phyloP scores from a whole-genome alignment of 2,329 filamentous ascomycete genomes.

The Hymenoscyphus linearis region DNA sequence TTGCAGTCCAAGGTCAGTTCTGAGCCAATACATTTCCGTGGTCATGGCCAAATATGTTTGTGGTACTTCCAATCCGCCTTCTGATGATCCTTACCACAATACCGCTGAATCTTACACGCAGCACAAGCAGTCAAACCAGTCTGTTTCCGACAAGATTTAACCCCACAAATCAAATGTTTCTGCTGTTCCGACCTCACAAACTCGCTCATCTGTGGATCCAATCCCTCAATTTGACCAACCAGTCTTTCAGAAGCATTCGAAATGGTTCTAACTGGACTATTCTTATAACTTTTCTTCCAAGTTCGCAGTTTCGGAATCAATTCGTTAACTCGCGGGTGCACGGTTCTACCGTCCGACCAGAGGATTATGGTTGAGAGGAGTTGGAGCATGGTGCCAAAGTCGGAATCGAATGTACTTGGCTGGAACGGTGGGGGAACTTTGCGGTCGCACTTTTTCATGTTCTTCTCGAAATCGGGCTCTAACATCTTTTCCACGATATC shows the following conservation, averaged over 20 bases:
- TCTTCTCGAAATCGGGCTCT: constrained; percentile 11
- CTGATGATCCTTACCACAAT: constrained; percentile 28
- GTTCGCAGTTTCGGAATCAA: constrained; percentile 18
- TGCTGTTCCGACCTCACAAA: constrained; percentile 17
- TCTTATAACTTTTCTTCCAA: constrained; percentile 19
- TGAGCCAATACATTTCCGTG: too few relatives aligned
- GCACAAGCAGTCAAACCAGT: constrained; percentile 22
- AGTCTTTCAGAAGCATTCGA: constrained; percentile 18
- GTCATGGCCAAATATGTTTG: constrained; percentile 22
- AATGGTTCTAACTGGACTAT: constrained; percentile 17
- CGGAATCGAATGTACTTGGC: constrained; percentile 19
- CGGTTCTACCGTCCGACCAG: constrained; percentile 12
- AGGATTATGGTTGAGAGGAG: constrained; percentile 26
- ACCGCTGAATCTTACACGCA: constrained; percentile 23
- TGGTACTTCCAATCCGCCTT: constrained; percentile 31
- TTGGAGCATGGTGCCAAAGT: constrained; percentile 25
- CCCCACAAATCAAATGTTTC: constrained; percentile 18
- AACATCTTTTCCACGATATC: constrained; percentile 21
- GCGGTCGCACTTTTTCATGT: constrained; percentile 17
- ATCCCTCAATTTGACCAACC: constrained; percentile 19
- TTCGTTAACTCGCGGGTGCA: constrained; percentile 20
- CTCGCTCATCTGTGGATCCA: constrained; percentile 10
- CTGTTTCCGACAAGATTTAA: constrained; percentile 12
- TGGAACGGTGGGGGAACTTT: constrained; percentile 6
- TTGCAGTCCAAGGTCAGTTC: too few relatives aligned